phyloP scores from a whole-genome alignment of 2,329 filamentous ascomycete species.

The Fusarium albosuccineum region DNA sequence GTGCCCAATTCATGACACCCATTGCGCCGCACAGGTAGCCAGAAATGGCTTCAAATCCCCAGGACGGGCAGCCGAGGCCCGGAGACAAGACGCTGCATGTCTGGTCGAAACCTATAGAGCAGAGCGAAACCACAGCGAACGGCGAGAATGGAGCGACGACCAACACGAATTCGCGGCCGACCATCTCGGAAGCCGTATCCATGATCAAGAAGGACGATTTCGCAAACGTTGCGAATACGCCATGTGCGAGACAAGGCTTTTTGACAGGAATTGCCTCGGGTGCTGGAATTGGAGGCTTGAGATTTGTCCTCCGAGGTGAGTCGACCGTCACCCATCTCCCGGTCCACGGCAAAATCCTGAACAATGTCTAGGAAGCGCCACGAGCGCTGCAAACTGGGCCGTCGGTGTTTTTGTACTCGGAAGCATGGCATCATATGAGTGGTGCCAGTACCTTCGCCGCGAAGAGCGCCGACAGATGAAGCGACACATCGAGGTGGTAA shows the following conservation, averaged over 20 bases:
- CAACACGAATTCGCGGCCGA: slow-evolving; percentile 49
- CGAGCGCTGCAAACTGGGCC: slow-evolving; percentile 82
- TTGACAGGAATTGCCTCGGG: slow-evolving; percentile 86
- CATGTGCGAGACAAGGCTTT: slow-evolving; percentile 86
- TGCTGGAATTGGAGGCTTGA: slow-evolving; percentile 79
- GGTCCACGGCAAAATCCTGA: slow-evolving; percentile 21
- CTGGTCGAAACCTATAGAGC: slow-evolving; percentile 53
- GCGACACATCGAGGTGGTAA: slow-evolving; percentile 77
- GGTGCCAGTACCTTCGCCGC: slow-evolving; percentile 80
- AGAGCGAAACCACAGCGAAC: slow-evolving; percentile 35
- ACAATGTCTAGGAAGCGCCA: slow-evolving; percentile 47
- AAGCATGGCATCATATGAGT: slow-evolving; percentile 83
- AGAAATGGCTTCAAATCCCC: slow-evolving; percentile 51
- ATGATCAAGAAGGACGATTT: slow-evolving; percentile 78
- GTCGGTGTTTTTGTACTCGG: slow-evolving; percentile 80
- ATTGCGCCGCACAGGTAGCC: slow-evolving; percentile 49
- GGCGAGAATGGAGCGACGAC: slow-evolving; percentile 37
- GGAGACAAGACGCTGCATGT: slow-evolving; percentile 52
- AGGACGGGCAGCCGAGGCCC: slow-evolving; percentile 43
- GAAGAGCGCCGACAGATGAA: slow-evolving; percentile 87
- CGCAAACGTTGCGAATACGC: slow-evolving; percentile 78
- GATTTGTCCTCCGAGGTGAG: slow-evolving; percentile 81
- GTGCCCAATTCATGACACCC: slow-evolving; percentile 42
- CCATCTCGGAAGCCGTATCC: slow-evolving; percentile 72
- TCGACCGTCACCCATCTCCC: slow-evolving; percentile 16